Evolutionary conservation across 495 filamentous ascomycete genomes (phyloP).

Genomic region (Penicillium robsamsonii): DNA sequence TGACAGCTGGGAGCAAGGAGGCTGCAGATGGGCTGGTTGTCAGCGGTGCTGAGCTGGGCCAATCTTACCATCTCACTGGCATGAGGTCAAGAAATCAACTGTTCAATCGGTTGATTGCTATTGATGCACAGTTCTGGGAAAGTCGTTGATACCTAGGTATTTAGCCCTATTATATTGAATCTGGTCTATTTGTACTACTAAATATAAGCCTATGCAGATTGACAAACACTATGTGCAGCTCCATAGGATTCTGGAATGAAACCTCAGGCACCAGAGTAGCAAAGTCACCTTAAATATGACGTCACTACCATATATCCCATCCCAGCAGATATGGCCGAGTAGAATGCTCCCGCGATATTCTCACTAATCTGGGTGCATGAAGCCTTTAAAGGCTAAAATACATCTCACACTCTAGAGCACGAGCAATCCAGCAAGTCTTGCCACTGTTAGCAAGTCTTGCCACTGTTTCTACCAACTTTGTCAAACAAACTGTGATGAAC

Average conservation of each 20-base stretch:
- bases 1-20: conserved; percentile 68
- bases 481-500: background rate
- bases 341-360: background rate
- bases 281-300: background rate
- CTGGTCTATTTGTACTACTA: background rate
- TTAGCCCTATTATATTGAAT: background rate
- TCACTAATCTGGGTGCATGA: background rate
- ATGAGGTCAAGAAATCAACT: conserved; percentile 74
- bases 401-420: too few relatives aligned
- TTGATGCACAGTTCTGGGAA: conserved; percentile 88
- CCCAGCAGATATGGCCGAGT: background rate
- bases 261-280: background rate
- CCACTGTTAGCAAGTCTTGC: too few relatives aligned
- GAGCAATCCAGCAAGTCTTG: background rate
- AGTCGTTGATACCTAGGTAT: conserved; percentile 62
- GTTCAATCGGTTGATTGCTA: conserved; percentile 80
- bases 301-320: background rate
- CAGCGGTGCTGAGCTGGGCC: conserved; percentile 47
- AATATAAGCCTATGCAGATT: background rate
- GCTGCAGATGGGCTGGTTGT: conserved; percentile 78
- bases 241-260: background rate
- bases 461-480: background rate
- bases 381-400: background rate
- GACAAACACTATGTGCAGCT: background rate
- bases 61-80: conserved; percentile 64